Evolutionary conservation across 345 rosid genomes (phyloP).

Genomic region (Lumnitzera littorea): DNA sequence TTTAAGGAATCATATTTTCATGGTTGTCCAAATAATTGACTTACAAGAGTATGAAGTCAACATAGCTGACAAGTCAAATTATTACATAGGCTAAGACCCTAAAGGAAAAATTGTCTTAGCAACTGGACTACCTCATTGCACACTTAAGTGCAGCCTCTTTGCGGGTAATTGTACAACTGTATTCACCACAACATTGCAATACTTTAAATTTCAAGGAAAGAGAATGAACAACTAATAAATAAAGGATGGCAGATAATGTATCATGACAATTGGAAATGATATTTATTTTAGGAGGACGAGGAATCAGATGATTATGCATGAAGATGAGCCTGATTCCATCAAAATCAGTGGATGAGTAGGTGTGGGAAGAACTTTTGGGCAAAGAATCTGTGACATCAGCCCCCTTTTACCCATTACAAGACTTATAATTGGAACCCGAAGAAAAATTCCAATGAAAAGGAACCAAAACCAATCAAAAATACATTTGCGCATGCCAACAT

Average conservation of each 20-base stretch:
- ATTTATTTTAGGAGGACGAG: neutral
- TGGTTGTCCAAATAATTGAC: conserved; percentile 33
- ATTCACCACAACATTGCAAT: conserved; percentile 8
- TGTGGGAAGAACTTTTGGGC: conserved; percentile 70
- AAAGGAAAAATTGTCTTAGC: conserved; percentile 47
- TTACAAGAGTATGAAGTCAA: conserved; percentile 8
- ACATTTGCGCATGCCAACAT: too few relatives aligned
- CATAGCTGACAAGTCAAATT: too few relatives aligned
- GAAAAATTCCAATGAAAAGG: too few relatives aligned
- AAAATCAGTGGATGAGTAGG: conserved; percentile 79
- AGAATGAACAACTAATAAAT: too few relatives aligned
- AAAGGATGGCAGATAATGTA: too few relatives aligned
- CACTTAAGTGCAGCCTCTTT: conserved; percentile 79
- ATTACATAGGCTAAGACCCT: too few relatives aligned
- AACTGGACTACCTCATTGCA: conserved; percentile 81
- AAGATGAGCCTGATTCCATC: conserved; percentile 74
- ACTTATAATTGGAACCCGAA: conserved; percentile 78
- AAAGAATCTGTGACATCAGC: conserved; percentile 75
- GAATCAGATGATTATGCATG: neutral
- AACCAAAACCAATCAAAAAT: too few relatives aligned
- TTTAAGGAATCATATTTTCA: too few relatives aligned
- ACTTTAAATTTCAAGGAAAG: too few relatives aligned
- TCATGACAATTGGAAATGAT: too few relatives aligned
- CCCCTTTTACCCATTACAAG: conserved; percentile 95
- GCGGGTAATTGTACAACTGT: conserved; percentile 90